phyloP scores from a whole-genome alignment of 1,284 basidiomycete species.

The Cystobasidiaceae sp. region DNA sequence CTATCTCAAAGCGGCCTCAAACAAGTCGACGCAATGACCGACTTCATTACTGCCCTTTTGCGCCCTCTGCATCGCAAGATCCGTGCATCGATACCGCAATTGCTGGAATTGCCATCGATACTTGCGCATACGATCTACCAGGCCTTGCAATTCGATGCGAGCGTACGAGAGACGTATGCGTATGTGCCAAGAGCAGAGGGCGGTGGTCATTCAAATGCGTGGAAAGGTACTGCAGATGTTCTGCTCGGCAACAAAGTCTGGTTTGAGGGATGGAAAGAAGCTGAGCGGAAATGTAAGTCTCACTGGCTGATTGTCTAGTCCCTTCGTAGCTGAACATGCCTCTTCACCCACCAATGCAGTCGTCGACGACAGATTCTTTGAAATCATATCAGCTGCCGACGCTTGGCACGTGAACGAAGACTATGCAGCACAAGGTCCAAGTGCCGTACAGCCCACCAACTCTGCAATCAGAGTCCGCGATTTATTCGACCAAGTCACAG shows the following conservation, averaged over 20 bases:
- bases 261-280: slow-evolving; percentile 84
- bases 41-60: slow-evolving; percentile 47
- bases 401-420: slow-evolving; percentile 78
- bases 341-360: slow-evolving; percentile 52
- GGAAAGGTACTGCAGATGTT: slow-evolving; percentile 72
- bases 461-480: slow-evolving; percentile 74
- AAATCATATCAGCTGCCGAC: slow-evolving; percentile 70
- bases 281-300: slow-evolving; percentile 73
- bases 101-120: slow-evolving; percentile 73
- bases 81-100: slow-evolving; percentile 62
- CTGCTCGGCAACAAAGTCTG: slow-evolving; percentile 77
- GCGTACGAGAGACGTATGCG: slow-evolving; percentile 60
- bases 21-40: slow-evolving; percentile 69
- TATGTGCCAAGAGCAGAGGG: slow-evolving; percentile 37
- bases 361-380: slow-evolving; percentile 70
- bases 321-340: background rate
- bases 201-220: slow-evolving; percentile 48
- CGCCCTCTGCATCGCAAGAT: slow-evolving; percentile 54
- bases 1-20: slow-evolving; percentile 59
- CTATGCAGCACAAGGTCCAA: slow-evolving; percentile 46
- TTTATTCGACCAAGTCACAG: slow-evolving; percentile 83
- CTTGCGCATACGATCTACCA: slow-evolving; percentile 95
- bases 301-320: background rate
- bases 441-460: slow-evolving; percentile 58
- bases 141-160: slow-evolving; percentile 77